Base-by-base conservation (phyloP, 2,329 filamentous ascomycete genomes). In the Apiospora phragmitis region DNA sequence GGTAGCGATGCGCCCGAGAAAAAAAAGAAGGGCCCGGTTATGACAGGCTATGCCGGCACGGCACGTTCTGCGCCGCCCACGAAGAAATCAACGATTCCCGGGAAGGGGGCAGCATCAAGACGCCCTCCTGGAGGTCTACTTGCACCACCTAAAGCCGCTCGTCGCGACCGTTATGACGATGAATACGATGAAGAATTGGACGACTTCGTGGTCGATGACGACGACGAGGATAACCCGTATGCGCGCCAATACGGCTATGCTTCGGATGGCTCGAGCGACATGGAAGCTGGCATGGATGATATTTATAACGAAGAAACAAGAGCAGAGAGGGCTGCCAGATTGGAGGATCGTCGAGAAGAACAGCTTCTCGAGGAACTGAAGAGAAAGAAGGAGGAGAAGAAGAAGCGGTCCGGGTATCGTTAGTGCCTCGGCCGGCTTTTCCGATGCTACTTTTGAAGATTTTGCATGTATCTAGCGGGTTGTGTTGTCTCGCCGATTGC, bases 241-340 rank as follows among this genome's bases (percentile, higher is more conserved):
- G 80, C 82, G 9, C 83, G 80, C 42, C 81, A 82, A 7, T 86
- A 88, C 72, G 85, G 84, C 66, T 91, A 93, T 73, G 87, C 84
- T 3, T 91, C 89, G 0, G 92, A 92, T 69, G 89, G 79, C 7
- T 92, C 91, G 6, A 93, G 91, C 7, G 93, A 94, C 75, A 94
- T 94, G 91, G 92, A 94, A 79, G 93, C 92, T 2, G 92, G 92
- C 43, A 79, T 92, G 47, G 91, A 91, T 72, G 92, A 94, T 75
- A 88, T 95, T 68, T 92, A 94, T 72, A 83, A 87, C 45, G 93
- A 95, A 79, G 93, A 95, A 79, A 83, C 85, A 65, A 78, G 83
- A 67, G 91, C 92, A 2, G 87, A 91, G 71, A 81, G 83, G 41
- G 84, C 87, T 69, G 93, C 92, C 32, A 88, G 88, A 62, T 86